phyloP scores from a whole-genome alignment of 139 green algal genomes.

The Bryopsis sp. region DNA sequence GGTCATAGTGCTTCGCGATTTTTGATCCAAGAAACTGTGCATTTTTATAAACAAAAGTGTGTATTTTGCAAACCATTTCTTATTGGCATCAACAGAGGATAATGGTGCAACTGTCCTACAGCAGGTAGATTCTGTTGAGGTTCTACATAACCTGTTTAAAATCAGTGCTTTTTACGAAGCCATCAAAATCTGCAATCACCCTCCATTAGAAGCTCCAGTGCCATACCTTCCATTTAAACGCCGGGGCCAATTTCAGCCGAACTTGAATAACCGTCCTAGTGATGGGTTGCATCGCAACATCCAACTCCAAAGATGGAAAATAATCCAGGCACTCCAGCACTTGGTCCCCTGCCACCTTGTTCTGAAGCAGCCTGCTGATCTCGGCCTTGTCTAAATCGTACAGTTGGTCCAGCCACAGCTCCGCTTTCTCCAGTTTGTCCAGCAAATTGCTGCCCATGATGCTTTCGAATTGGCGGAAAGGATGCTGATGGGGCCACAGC shows the following conservation, averaged over 20 bases:
- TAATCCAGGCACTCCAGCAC: constrained; percentile 45
- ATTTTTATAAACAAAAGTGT: no score
- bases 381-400: constrained; percentile 75
- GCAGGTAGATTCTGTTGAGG: no score
- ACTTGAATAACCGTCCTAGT: constrained; percentile 80
- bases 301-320: constrained; percentile 73
- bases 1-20: no score
- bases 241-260: constrained; percentile 63
- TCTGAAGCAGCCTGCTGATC: constrained; percentile 70
- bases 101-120: no score
- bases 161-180: no score
- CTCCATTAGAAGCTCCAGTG: constrained; percentile 16
- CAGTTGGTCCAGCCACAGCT: constrained; percentile 63
- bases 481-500: constrained; percentile 82
- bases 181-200: no score
- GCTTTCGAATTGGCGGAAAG: constrained; percentile 81
- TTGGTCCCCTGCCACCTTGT: constrained; percentile 57
- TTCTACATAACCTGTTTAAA: no score
- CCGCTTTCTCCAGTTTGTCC: constrained; percentile 77
- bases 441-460: constrained; percentile 62
- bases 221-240: constrained; percentile 70
- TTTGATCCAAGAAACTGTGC: no score
- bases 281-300: constrained; percentile 82
- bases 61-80: no score
- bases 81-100: no score